Conservation (phyloP, 352 stramenopile species). For the Thalassiosira livingstoniorum region DNA sequence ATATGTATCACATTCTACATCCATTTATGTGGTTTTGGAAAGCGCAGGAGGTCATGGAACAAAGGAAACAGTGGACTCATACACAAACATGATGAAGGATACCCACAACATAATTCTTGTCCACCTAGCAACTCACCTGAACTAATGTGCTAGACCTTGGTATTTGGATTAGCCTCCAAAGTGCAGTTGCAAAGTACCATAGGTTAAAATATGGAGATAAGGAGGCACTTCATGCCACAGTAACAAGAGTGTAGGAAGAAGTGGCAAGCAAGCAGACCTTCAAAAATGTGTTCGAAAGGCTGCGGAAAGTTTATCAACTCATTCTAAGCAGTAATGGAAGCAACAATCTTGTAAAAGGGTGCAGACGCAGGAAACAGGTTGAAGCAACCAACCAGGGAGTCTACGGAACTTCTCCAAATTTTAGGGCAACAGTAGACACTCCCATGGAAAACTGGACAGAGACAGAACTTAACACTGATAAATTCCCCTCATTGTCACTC, state of each 20-base stretch:
- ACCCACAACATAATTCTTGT: neutral
- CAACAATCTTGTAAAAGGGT: no score
- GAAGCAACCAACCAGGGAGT: no score
- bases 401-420: no score
- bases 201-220: neutral
- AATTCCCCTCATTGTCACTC: no score
- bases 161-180: constrained; percentile 1
- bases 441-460: no score
- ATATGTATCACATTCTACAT: neutral
- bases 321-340: no score
- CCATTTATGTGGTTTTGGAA: neutral
- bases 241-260: neutral
- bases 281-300: constrained; percentile 35
- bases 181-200: neutral
- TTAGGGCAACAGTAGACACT: no score
- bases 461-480: no score
- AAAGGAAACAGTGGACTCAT: neutral
- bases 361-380: no score
- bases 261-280: constrained; percentile 3
- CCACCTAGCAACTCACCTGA: neutral
- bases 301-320: constrained; percentile 51
- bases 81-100: neutral
- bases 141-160: neutral
- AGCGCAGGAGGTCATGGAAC: neutral
- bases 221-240: neutral